A percentile compares a stretch with the other conserved stretches of the same genome.
phyloP scores from a whole-genome alignment of 192 early-diverging fungal species.

The Podila horticola region DNA sequence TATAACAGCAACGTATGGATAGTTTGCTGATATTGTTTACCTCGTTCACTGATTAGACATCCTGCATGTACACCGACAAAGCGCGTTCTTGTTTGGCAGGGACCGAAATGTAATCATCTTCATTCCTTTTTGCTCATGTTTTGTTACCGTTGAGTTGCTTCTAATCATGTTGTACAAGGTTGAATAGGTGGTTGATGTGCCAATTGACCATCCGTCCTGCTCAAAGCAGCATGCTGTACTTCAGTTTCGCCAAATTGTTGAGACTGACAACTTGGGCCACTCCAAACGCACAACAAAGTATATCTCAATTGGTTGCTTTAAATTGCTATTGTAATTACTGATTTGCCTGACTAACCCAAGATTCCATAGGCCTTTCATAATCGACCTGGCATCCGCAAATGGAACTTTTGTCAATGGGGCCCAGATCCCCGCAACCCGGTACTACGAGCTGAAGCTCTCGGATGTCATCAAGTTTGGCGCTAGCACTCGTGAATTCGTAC shows the following conservation, averaged over 20 bases:
- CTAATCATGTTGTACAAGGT: too few relatives aligned
- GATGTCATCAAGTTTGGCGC: conserved; percentile 94
- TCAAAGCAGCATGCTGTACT: conserved; percentile 95
- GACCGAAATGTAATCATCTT: conserved; percentile 73
- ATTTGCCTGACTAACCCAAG: background rate
- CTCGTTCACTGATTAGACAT: conserved; percentile 65
- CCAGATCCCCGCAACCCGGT: conserved; percentile 77
- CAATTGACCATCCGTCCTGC: conserved; percentile 94
- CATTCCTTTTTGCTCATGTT: background rate
- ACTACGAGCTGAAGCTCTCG: conserved; percentile 82
- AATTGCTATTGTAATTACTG: conserved; percentile 5
- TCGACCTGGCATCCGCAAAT: conserved; percentile 94
- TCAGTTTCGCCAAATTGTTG: conserved; percentile 80
- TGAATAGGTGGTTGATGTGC: conserved; percentile 84
- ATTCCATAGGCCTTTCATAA: conserved; percentile 82
- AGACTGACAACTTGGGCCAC: conserved; percentile 60
- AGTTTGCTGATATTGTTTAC: background rate
- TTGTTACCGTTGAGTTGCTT: too few relatives aligned
- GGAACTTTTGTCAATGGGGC: conserved; percentile 90
- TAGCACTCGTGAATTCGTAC: conserved; percentile 91
- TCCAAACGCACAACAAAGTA: conserved; percentile 65
- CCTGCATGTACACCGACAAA: conserved; percentile 86
- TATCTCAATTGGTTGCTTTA: conserved; percentile 1
- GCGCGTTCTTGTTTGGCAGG: conserved; percentile 88
- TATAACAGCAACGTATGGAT: background rate